Percentiles rank a stretch among this genome's conserved stretches.
Evolutionary conservation across 2,329 filamentous ascomycete species (phyloP).

Genomic region (Juglanconis oblonga): DNA sequence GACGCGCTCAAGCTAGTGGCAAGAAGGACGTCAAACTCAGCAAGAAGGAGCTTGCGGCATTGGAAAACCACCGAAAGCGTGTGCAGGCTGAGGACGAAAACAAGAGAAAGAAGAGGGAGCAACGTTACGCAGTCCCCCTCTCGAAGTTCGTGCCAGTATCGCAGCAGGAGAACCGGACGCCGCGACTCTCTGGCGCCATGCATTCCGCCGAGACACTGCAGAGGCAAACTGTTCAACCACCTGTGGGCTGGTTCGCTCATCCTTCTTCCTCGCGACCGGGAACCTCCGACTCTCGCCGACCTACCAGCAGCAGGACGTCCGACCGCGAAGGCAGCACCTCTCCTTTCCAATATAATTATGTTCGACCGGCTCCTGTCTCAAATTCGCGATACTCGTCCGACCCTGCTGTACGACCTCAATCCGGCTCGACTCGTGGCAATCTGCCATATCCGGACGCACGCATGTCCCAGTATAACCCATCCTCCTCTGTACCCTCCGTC

Average conservation of each 20-base stretch:
- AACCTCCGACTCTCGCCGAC: slow-evolving; percentile 36
- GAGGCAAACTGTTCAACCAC: slow-evolving; percentile 36
- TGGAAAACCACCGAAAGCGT: slow-evolving; percentile 66
- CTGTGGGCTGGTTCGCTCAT: slow-evolving; percentile 51
- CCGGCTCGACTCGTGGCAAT: slow-evolving; percentile 27
- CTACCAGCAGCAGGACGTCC: slow-evolving; percentile 35
- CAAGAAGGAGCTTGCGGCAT: slow-evolving; percentile 74
- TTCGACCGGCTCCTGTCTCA: slow-evolving; percentile 29
- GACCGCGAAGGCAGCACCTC: slow-evolving; percentile 30
- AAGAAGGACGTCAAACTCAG: slow-evolving; percentile 77
- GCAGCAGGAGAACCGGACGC: slow-evolving; percentile 32
- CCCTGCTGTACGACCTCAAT: slow-evolving; percentile 31
- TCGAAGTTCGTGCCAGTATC: slow-evolving; percentile 46
- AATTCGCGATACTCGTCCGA: slow-evolving; percentile 45
- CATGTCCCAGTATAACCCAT: slow-evolving; percentile 23
- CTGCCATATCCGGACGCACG: slow-evolving; percentile 31
- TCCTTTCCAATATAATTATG: slow-evolving; percentile 45
- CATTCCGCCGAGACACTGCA: slow-evolving; percentile 36
- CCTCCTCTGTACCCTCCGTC: slow-evolving; percentile 28
- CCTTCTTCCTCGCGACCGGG: slow-evolving; percentile 30
- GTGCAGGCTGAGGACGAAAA: slow-evolving; percentile 41
- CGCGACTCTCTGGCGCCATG: slow-evolving; percentile 29
- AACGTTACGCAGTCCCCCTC: slow-evolving; percentile 52
- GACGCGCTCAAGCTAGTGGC: slow-evolving; percentile 71
- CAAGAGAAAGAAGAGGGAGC: slow-evolving; percentile 38